A percentile compares a stretch with the other conserved stretches of the same genome.
Conservation (phyloP, 78 protist genomes). For the Speleostelium caveatum region DNA sequence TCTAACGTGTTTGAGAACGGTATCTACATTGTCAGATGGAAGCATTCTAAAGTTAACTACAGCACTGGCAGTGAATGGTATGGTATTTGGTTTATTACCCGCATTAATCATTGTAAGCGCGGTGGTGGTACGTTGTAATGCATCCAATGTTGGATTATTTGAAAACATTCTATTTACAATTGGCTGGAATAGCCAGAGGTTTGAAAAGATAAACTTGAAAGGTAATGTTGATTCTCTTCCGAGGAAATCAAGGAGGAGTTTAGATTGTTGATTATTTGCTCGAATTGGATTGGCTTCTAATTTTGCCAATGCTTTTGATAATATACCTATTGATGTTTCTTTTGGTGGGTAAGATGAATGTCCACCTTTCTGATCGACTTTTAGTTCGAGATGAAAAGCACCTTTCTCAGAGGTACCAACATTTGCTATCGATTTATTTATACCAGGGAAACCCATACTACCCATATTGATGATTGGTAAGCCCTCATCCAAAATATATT, state of each 20-base stretch:
- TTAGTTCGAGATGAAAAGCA: constrained; percentile 4
- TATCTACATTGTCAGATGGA: constrained; percentile 14
- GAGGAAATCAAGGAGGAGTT: constrained; percentile 21
- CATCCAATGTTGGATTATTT: constrained; percentile 29
- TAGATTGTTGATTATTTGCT: background rate
- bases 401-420: constrained; percentile 63
- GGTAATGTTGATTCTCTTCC: constrained; percentile 69
- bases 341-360: constrained; percentile 63
- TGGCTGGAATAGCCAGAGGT: constrained; percentile 69
- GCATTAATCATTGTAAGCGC: constrained; percentile 53
- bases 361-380: constrained; percentile 24
- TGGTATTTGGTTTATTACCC: constrained; percentile 60
- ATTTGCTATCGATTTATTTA: constrained; percentile 29
- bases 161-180: constrained; percentile 17
- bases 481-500: constrained; percentile 67
- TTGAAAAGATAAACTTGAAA: constrained; percentile 27
- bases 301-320: constrained; percentile 42
- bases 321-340: constrained; percentile 60
- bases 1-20: constrained; percentile 30
- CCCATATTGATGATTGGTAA: constrained; percentile 19
- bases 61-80: constrained; percentile 50
- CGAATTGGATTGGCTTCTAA: constrained; percentile 46
- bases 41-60: constrained; percentile 34
- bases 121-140: constrained; percentile 71
- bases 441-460: constrained; percentile 64